Percentiles rank a stretch among this genome's conserved stretches.
Conservation (phyloP, 305 asterid genomes). For the Caryopteris hybrid region DNA sequence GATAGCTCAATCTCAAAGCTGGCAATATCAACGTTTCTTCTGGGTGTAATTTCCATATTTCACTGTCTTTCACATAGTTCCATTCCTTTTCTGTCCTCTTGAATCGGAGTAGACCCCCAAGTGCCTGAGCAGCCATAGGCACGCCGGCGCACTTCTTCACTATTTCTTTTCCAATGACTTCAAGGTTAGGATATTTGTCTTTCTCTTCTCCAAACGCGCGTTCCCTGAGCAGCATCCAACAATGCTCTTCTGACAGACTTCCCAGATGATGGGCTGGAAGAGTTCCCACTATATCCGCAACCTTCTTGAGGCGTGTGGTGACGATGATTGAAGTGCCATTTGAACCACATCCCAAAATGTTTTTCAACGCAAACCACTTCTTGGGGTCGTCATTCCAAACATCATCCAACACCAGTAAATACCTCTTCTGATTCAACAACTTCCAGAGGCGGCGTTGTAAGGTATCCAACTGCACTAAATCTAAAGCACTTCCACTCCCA, state of each 20-base stretch:
- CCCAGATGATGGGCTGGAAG: not conserved
- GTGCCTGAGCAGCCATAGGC: constrained; percentile 18
- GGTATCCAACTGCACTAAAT: no score
- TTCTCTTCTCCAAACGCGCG: not conserved
- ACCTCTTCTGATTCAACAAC: no score
- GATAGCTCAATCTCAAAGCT: not conserved
- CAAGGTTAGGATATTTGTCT: not conserved
- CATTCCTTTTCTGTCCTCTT: not conserved
- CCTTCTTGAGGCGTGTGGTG: constrained; percentile 23
- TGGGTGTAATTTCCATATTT: not conserved
- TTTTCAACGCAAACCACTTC: not conserved
- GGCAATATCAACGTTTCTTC: not conserved
- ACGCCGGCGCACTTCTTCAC: constrained; percentile 5
- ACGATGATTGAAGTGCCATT: constrained; percentile 16
- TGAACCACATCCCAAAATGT: constrained; percentile 10
- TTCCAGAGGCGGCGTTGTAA: no score
- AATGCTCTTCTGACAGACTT: constrained; percentile 5
- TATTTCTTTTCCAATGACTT: not conserved
- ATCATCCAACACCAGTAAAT: no score
- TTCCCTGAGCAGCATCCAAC: not conserved
- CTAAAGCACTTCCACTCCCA: not conserved
- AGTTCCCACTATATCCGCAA: constrained; percentile 9
- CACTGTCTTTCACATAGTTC: not conserved
- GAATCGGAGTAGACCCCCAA: no score
- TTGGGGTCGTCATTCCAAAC: no score